Base-by-base conservation (phyloP, 2,329 filamentous ascomycete species). In the Diaporthe amygdali region DNA sequence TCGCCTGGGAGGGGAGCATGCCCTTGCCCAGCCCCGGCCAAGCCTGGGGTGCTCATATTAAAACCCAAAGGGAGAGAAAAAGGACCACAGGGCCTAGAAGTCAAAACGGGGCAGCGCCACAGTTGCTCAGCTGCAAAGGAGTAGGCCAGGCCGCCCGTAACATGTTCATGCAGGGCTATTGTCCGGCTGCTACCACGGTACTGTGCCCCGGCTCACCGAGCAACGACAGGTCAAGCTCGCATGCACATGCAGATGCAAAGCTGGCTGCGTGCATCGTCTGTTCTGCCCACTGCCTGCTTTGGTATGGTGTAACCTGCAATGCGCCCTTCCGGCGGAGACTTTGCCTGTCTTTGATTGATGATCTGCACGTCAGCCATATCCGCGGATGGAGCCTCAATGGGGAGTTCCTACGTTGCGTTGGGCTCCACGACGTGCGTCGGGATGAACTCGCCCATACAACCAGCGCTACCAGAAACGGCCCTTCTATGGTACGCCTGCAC, bases 101-200 rank as follows among this genome's bases (percentile, higher is more conserved):
- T 41, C 54, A 27, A 59, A 59, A 27, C 54, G 54, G 54, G 34
- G 22, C 54, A 41, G 30, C 51, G 51, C 32, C 32, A 10, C 30
- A 6, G 52, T 27, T 34, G 27, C 37, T 8, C 32, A 56, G 34
- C 37, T 44, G 55, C 55, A 41, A 12, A 41, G 10, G 6, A 2
- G 20, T 8, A 17, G 56, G 39, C 56, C 27, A 47, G 56, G 56
- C 27, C 44, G 56, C 27, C 44, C 59, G 27, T n/a, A 12, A 47
- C 59, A n/a, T 12, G 59, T 64, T 64, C 59, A 64, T 49, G 59
- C 59, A 64, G 59, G 27, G 41, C 14, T 25, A 63, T 47, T 49
- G 59, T 49, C 59, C 59, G 44, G 30, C 44, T 49, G 59, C 44
- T 64, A 64, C 59, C 59, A 64, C 44, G 59, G 59, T 64, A 49